Base-by-base conservation (phyloP, 116 monocot species). In the Cymodocea nodosa region DNA sequence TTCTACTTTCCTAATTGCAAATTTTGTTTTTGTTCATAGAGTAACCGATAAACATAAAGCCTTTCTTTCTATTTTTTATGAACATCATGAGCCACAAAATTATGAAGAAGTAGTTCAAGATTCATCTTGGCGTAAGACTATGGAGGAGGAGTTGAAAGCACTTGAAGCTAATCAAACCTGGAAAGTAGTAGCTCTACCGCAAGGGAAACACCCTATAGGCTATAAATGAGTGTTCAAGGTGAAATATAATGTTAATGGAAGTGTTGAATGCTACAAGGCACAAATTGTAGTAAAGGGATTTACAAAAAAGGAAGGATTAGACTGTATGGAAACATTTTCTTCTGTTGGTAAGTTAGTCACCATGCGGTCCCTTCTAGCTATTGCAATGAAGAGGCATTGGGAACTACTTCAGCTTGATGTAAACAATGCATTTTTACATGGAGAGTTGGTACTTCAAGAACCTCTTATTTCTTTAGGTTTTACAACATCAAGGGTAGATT, bases 161-260 rank as follows among this genome's bases (percentile, higher is more conserved):
- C 34, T 60, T 15, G 25, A 60, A 60, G 60, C 24, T 39, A 37
- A 63, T 63, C 16, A n/a, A 14, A 49, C 63, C 15, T 63, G 63
- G 22, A 22, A 18, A 16, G 15, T 63, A 8, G n/a, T 20, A 15
- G 17, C 35, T 0, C 18, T 63, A 8, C 63, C 63, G 14, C 37
- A 9, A 19, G 40, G 10, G 35, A 60, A 60, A 17, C 60, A 5
- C 37, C 6, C n/a, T n/a, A 34, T 60, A 4, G 20, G 20, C 0
- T 60, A 15, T 35, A 60, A 24, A 24, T 60, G 60, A 30, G 60
- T 60, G 0, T 35, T 30, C 1, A 60, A 13, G 34, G 10, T 35
- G 12, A 60, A 60, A 12, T 15, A 25, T 15, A 60, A 60, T 30
- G 10, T 15, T 0, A 60, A 60, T 60, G 60, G 60, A 5, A 12